Evolutionary conservation across 768 basidiomycete genomes (phyloP).

Genomic region (Grammothele lineata): DNA sequence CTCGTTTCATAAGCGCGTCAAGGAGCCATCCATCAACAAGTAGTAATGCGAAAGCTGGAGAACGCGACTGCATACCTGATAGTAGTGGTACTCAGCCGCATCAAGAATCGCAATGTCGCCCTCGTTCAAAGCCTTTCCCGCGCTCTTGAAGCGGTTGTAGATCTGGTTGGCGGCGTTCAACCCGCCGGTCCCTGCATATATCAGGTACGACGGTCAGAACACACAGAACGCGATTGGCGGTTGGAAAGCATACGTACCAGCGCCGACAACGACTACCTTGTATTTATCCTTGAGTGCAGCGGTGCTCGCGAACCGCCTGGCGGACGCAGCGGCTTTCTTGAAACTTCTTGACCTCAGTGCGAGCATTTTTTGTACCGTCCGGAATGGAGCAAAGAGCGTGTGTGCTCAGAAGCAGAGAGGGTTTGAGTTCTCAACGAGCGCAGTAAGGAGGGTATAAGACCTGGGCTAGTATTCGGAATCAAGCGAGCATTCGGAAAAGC

Average conservation of each 20-base stretch:
- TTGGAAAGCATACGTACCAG: constrained; percentile 66
- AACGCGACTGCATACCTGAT: constrained; percentile 50
- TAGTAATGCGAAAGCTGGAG: not conserved
- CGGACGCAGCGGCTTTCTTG: constrained; percentile 9
- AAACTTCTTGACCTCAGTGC: constrained; percentile 17
- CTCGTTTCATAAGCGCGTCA: not conserved
- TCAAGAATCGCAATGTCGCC: constrained; percentile 89
- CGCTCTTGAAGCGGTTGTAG: constrained; percentile 69
- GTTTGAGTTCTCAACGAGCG: not conserved
- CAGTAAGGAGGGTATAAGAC: not conserved
- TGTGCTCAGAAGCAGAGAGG: not conserved
- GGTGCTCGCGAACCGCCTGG: constrained; percentile 33
- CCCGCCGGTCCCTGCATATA: constrained; percentile 73
- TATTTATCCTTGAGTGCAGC: constrained; percentile 48
- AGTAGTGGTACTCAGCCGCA: constrained; percentile 76
- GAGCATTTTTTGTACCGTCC: constrained; percentile 10
- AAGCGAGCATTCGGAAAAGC: constrained; percentile 2
- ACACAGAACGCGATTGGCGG: constrained; percentile 1
- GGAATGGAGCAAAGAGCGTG: not conserved
- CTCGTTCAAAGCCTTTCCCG: constrained; percentile 59
- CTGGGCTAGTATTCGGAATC: constrained; percentile 15
- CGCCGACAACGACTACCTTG: constrained; percentile 86
- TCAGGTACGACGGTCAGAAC: no score
- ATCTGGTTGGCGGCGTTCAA: constrained; percentile 85
- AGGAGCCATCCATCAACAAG: no score